phyloP scores from a whole-genome alignment of 257 asterid species.

The Asclepias syriaca region DNA sequence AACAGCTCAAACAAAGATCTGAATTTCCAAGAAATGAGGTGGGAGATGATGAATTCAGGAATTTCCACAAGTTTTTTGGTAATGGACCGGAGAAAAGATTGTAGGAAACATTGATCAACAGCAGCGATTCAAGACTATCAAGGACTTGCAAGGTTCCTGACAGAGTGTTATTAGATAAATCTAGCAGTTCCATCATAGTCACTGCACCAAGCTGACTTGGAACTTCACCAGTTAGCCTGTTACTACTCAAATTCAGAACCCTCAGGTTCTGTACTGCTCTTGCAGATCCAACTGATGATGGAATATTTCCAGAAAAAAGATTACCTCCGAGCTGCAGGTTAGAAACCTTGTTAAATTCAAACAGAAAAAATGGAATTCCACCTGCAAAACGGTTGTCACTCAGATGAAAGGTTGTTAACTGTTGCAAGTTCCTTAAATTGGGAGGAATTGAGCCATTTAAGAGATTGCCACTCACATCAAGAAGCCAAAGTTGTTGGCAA shows the following conservation, averaged over 20 bases:
- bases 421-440: conserved; percentile 41
- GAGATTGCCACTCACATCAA: conserved; percentile 41
- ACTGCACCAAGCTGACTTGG: conserved; percentile 47
- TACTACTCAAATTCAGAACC: conserved; percentile 54
- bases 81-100: conserved; percentile 57
- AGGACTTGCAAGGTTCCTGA: conserved; percentile 51
- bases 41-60: conserved; percentile 38
- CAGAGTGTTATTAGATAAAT: conserved; percentile 53
- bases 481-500: conserved; percentile 32
- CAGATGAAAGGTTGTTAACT: conserved; percentile 44
- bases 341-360: conserved; percentile 52
- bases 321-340: conserved; percentile 65
- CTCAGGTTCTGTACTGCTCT: conserved; percentile 42
- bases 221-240: conserved; percentile 42
- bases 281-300: conserved; percentile 29
- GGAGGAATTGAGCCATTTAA: conserved; percentile 58
- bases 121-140: conserved; percentile 38
- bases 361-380: conserved; percentile 43
- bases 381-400: conserved; percentile 55
- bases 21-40: conserved; percentile 50
- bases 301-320: conserved; percentile 46
- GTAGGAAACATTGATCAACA: conserved; percentile 46
- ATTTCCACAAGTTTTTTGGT: conserved; percentile 34
- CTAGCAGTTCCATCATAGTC: conserved; percentile 51
- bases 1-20: conserved; percentile 50